Percentiles rank a stretch among this genome's conserved stretches.
Evolutionary conservation across 164 flowering plant species (phyloP).

Genomic region (Umbilicus rupestris): DNA sequence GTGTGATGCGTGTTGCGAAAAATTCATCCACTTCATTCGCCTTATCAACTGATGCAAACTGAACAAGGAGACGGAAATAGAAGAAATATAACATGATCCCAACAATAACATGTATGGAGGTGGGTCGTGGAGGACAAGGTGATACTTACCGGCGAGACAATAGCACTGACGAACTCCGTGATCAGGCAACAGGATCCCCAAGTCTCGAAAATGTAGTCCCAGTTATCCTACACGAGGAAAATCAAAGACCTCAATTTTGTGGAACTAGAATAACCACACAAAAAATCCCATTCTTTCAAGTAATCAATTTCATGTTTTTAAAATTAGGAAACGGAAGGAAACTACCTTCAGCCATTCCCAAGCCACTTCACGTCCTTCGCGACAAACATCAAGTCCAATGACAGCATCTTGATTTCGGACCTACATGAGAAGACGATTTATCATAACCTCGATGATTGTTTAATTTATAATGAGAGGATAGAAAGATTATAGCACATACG

Average conservation of each 20-base stretch:
- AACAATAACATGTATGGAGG: not conserved
- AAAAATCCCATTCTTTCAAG: too few relatives aligned
- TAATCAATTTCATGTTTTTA: too few relatives aligned
- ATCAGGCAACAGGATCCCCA: not conserved
- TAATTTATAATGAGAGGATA: not conserved
- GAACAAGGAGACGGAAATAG: not conserved
- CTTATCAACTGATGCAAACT: slow-evolving; percentile 1
- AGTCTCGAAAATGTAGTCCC: slow-evolving; percentile 2
- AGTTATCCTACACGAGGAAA: slow-evolving; percentile 3
- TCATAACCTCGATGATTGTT: not conserved
- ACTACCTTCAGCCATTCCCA: slow-evolving; percentile 9
- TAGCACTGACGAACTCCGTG: not conserved
- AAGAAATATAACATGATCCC: not conserved
- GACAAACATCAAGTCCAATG: not conserved
- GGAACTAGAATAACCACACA: not conserved
- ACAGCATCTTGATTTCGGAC: slow-evolving; percentile 1
- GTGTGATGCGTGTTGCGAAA: not conserved
- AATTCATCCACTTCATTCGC: not conserved
- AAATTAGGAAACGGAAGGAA: not conserved
- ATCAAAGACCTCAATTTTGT: not conserved
- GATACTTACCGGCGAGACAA: slow-evolving; percentile 7
- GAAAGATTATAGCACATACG: not conserved
- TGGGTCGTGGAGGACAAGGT: not conserved
- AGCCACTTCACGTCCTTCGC: slow-evolving; percentile 10
- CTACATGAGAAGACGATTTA: not conserved